A percentile compares a stretch with the other conserved stretches of the same genome.
Evolutionary conservation across 345 rosid genomes (phyloP).

Genomic region (Gossypium sturtianum): DNA sequence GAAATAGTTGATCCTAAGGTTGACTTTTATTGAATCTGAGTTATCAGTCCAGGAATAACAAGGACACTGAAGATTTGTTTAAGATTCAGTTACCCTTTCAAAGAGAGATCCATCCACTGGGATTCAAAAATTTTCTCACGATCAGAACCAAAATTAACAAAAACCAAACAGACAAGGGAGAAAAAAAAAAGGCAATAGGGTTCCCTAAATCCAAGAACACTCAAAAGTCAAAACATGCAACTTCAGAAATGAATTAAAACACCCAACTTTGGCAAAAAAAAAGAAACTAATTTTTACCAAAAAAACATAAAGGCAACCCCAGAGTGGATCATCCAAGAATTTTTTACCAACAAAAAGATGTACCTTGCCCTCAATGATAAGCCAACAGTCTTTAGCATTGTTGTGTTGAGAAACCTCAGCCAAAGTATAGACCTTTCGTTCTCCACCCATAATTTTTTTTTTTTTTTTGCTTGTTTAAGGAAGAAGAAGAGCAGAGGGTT

Average conservation of each 20-base stretch:
- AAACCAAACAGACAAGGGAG: neutral
- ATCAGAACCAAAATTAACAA: neutral
- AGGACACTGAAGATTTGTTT: too few species aligned
- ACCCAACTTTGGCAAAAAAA: neutral
- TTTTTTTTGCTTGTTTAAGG: neutral
- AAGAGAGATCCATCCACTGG: neutral
- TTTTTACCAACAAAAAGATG: neutral
- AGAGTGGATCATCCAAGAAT: neutral
- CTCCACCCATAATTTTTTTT: constrained; percentile 46
- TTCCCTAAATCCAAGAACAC: constrained; percentile 8
- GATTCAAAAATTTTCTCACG: neutral
- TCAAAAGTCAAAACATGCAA: neutral
- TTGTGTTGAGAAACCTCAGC: constrained; percentile 73
- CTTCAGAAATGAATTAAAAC: neutral
- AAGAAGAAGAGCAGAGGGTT: neutral
- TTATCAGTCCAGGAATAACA: neutral
- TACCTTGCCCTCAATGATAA: constrained; percentile 87
- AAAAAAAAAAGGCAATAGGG: neutral
- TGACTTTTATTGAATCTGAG: neutral
- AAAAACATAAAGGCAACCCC: neutral
- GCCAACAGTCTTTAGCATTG: constrained; percentile 70
- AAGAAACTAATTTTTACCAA: neutral
- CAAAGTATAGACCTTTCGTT: constrained; percentile 54
- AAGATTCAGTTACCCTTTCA: too few species aligned
- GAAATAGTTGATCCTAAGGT: neutral